Conservation (phyloP, 495 filamentous ascomycete genomes). For the Astrocystis sublimbata region DNA sequence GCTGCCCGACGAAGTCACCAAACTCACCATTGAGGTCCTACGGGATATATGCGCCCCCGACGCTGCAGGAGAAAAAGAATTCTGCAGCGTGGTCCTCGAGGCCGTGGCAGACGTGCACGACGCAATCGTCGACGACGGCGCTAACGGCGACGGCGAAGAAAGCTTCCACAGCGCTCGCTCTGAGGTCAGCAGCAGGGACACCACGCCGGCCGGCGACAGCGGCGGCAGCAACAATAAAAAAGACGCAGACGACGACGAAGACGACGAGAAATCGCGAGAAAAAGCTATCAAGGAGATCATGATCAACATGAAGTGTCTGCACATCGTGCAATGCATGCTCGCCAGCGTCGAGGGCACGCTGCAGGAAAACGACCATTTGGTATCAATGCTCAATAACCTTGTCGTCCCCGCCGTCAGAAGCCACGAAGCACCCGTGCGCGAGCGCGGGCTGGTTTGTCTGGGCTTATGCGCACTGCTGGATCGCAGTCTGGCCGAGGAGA, state of each 20-base stretch:
- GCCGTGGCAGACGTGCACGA: conserved; percentile 96
- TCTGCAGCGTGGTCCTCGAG: conserved; percentile 89
- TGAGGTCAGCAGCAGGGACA: conserved; percentile 77
- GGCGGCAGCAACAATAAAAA: conserved; percentile 54
- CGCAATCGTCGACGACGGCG: conserved; percentile 66
- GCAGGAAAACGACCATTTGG: conserved; percentile 81
- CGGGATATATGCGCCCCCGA: conserved; percentile 77
- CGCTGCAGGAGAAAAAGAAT: conserved; percentile 81
- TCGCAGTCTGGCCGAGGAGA: conserved; percentile 87
- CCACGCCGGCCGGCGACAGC: too few species aligned
- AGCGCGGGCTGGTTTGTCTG: conserved; percentile 83
- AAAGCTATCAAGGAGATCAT: conserved; percentile 87
- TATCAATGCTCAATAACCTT: conserved; percentile 94
- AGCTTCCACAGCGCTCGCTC: conserved; percentile 91
- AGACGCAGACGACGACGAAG: conserved; percentile 45
- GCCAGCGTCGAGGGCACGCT: conserved; percentile 83
- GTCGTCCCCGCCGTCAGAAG: conserved; percentile 92
- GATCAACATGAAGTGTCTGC: conserved; percentile 97
- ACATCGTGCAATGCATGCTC: conserved; percentile 97
- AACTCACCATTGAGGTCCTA: conserved; percentile 80
- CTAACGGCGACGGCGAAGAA: conserved; percentile 64
- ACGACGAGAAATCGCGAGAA: conserved; percentile 72
- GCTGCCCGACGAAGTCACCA: conserved; percentile 88
- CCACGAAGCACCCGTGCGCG: conserved; percentile 89
- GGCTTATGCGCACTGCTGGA: conserved; percentile 91